Base-by-base conservation (phyloP, 257 asterid genomes). In the Gentiana dahurica region DNA sequence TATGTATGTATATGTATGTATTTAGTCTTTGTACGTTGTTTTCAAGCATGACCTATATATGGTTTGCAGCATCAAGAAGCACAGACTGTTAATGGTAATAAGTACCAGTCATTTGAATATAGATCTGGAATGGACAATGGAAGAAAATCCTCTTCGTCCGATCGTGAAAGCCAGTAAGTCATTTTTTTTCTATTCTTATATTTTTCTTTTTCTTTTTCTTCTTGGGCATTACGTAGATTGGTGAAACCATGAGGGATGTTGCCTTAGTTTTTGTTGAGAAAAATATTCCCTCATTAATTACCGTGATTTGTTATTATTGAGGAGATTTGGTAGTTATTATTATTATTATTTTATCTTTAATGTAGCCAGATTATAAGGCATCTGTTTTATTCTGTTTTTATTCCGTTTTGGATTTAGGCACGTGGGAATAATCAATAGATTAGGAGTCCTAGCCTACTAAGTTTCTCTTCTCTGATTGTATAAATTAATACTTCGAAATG, bases 91-190 rank as follows among this genome's bases (percentile, higher is more conserved):
- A 65, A 71, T 63, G 89, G 85, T 64, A 79, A 75, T 71, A 83
- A 83, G 68, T 83, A 68, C 68, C 51, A 63, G 46, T 83, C 94
- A 57, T 85, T 85, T 65, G 95, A 86, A 66, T 85, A 81, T 71
- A 81, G 73, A 79, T 70, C 85, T 61, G 92, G 87, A 63, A 67
- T 61, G 76, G 85, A 75, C 35, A 64, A 70, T 71, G 89, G 85
- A 48, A 74, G 81, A 71, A 85, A 76, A 58, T 71, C 78, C 70
- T 89, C 94, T 58, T 83, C 95, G 53, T 83, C 95, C 46, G 94
- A 89, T 65, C 89, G 51, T 63, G 97, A 86, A 71, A 92, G 97
- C 68, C 95, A 86, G 97, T 89, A 81, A 89, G 94, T 83, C 43
- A 15, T 49, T 12, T 33, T 51, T 38, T 51, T 34, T n/a, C 24